A percentile compares a stretch with the other conserved stretches of the same genome.
Conservation (phyloP, 192 early-diverging fungal genomes). For the Umbelopsis isabellina region DNA sequence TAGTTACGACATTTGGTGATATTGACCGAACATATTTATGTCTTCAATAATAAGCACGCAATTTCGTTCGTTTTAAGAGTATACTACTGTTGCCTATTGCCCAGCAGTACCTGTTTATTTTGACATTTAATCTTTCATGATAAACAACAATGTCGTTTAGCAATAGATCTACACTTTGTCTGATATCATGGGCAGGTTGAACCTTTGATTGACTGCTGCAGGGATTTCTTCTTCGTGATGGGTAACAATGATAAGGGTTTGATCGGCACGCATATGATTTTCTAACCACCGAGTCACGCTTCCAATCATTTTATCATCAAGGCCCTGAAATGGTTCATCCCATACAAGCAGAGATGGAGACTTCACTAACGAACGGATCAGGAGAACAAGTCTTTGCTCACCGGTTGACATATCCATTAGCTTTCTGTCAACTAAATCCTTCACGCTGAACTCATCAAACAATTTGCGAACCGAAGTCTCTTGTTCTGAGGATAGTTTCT, state of each 20-base stretch:
- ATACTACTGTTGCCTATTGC: no score
- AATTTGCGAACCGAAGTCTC: slow-evolving; percentile 7
- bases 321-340: slow-evolving; percentile 65
- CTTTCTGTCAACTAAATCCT: slow-evolving; percentile 21
- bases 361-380: slow-evolving; percentile 55
- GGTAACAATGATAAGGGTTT: slow-evolving; percentile 59
- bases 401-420: slow-evolving; percentile 46
- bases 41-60: no score
- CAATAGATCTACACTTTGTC: background rate
- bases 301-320: slow-evolving; percentile 50
- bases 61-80: no score
- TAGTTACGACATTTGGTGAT: no score
- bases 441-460: slow-evolving; percentile 34
- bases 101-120: no score
- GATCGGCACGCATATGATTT: slow-evolving; percentile 41
- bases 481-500: slow-evolving; percentile 20
- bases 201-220: slow-evolving; percentile 29
- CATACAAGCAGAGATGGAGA: slow-evolving; percentile 48
- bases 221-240: slow-evolving; percentile 64
- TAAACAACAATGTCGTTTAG: background rate
- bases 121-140: background rate
- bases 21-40: no score
- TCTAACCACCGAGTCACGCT: slow-evolving; percentile 49
- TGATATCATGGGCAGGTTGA: slow-evolving; percentile 26
- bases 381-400: slow-evolving; percentile 55